These are phyloP conservation scores for Pichia sp. DNA, from an alignment of 1,139 yeast species.

Conservation along the genomic window DNA sequence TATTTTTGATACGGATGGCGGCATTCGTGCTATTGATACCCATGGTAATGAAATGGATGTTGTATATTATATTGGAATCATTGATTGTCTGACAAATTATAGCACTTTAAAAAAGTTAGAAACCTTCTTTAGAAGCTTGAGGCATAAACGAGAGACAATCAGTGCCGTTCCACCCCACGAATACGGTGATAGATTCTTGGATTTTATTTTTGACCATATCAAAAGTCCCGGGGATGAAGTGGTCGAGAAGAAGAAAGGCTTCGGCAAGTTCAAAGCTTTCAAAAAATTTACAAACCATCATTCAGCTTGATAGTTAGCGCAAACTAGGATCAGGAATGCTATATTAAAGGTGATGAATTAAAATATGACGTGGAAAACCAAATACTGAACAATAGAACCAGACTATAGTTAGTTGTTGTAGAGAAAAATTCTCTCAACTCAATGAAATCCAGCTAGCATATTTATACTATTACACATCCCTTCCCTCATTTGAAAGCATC, in stretches of 20 bases:
- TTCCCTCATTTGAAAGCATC: not conserved
- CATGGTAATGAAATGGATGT: conserved; percentile 59
- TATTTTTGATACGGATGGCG: conserved; percentile 50
- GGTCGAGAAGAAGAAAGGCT: conserved; percentile 6
- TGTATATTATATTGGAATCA: conserved; percentile 87
- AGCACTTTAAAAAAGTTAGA: conserved; percentile 73
- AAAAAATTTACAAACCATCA: conserved; percentile 7
- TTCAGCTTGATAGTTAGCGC: conserved; percentile 6
- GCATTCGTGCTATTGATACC: conserved; percentile 71
- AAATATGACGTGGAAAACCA: not conserved
- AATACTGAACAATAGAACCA: no score
- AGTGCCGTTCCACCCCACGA: conserved; percentile 90
- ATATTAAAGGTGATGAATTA: conserved; percentile 5
- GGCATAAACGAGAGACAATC: conserved; percentile 64
- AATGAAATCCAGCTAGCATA: not conserved
- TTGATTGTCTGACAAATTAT: conserved; percentile 89
- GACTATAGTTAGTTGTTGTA: no score
- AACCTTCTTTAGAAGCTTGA: conserved; percentile 77
- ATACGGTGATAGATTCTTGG: conserved; percentile 81
- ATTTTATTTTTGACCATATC: conserved; percentile 52
- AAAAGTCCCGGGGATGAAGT: conserved; percentile 13
- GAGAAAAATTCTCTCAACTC: conserved; percentile 9
- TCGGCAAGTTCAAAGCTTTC: conserved; percentile 9
- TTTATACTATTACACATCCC: not conserved
- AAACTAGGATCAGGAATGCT: not conserved